phyloP scores from a whole-genome alignment of 148 eudicot genomes.

The Cornus kousa region DNA sequence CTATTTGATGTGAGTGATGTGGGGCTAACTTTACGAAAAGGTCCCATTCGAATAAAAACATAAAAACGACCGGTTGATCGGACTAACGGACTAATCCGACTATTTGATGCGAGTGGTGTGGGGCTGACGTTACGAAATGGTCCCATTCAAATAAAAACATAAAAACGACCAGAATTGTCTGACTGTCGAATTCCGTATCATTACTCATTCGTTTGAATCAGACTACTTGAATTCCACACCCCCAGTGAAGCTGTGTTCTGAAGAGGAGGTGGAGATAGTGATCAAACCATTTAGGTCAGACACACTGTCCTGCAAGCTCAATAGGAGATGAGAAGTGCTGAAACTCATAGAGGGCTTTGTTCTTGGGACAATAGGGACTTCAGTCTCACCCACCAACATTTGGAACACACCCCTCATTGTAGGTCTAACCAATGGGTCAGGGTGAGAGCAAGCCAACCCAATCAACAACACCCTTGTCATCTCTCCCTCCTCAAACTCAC shows the following conservation, averaged over 20 bases:
- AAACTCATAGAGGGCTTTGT: conserved; percentile 49
- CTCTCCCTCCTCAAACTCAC: conserved; percentile 48
- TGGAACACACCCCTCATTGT: conserved; percentile 47
- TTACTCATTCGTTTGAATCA: background rate
- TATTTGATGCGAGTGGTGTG: no score
- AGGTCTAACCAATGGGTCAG: conserved; percentile 50
- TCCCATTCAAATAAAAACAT: no score
- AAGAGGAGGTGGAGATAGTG: conserved; percentile 47
- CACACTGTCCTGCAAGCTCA: conserved; percentile 62
- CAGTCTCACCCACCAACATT: conserved; percentile 54
- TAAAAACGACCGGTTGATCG: no score
- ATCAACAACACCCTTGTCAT: conserved; percentile 52
- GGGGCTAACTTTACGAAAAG: no score
- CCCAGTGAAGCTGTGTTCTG: conserved; percentile 31
- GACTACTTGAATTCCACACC: conserved; percentile 10
- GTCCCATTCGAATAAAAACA: no score
- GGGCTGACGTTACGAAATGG: no score
- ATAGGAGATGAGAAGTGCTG: conserved; percentile 47
- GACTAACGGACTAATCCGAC: no score
- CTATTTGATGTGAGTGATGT: no score
- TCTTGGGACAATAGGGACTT: conserved; percentile 53
- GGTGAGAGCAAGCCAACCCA: conserved; percentile 56
- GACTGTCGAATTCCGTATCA: no score
- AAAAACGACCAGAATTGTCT: no score
- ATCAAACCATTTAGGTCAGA: conserved; percentile 65